These are phyloP conservation scores for Cryptococcus sp. DNA, from an alignment of 1,284 basidiomycete genomes.

Conservation along the genomic window DNA sequence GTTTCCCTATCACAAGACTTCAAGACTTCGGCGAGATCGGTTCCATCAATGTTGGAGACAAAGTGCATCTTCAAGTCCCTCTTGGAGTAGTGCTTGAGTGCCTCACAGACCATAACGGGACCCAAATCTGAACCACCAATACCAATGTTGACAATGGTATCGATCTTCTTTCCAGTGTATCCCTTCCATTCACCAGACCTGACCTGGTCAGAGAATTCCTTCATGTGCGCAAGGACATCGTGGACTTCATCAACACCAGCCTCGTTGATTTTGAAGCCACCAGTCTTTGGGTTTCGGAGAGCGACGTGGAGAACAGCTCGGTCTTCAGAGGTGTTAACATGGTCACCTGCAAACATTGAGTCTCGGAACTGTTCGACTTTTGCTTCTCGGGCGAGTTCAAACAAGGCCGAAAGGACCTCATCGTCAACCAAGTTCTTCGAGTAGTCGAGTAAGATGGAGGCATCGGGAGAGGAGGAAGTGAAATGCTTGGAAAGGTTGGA, in stretches of 20 bases:
- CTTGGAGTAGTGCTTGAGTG: slow-evolving; percentile 87
- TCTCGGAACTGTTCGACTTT: slow-evolving; percentile 79
- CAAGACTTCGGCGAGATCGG: slow-evolving; percentile 88
- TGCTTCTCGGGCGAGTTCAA: slow-evolving; percentile 80
- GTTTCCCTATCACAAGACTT: slow-evolving; percentile 81
- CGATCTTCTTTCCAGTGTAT: slow-evolving; percentile 93
- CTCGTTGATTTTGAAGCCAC: slow-evolving; percentile 64
- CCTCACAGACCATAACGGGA: slow-evolving; percentile 98
- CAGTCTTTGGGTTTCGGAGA: slow-evolving; percentile 68
- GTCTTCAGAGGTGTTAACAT: slow-evolving; percentile 98
- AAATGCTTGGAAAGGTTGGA: slow-evolving; percentile 77
- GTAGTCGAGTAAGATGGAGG: slow-evolving; percentile 87
- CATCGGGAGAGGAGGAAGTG: slow-evolving; percentile 58
- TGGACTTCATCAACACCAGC: slow-evolving; percentile 71
- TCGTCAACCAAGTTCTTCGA: slow-evolving; percentile 95
- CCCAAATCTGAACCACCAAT: slow-evolving; percentile 98
- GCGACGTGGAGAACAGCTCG: slow-evolving; percentile 94
- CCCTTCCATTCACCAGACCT: slow-evolving; percentile 89
- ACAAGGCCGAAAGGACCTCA: slow-evolving; percentile 70
- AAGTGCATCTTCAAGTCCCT: slow-evolving; percentile 84
- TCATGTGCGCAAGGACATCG: slow-evolving; percentile 84
- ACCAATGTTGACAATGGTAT: slow-evolving; percentile 95
- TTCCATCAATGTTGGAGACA: slow-evolving; percentile 97
- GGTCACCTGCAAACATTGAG: slow-evolving; percentile 90
- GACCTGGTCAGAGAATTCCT: slow-evolving; percentile 79